phyloP scores from a whole-genome alignment of 1,284 basidiomycete genomes.

The Malassezia sympodialis region DNA sequence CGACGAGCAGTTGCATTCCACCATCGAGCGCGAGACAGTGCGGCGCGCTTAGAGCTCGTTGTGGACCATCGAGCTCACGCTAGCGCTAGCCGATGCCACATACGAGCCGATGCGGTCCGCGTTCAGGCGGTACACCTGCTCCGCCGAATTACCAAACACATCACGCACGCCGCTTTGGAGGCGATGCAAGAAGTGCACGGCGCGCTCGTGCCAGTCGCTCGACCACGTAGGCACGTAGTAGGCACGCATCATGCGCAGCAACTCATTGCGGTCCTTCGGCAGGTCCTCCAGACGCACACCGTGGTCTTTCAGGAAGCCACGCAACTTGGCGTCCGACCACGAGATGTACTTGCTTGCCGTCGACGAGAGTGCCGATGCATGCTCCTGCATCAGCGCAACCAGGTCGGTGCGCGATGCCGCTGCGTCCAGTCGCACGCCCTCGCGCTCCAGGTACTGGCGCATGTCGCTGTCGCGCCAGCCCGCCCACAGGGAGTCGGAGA shows the following conservation, averaged over 20 bases:
- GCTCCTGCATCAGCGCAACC: conserved; percentile 29
- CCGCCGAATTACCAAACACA: conserved; percentile 3
- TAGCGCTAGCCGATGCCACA: conserved; percentile 1
- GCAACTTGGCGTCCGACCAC: conserved; percentile 40
- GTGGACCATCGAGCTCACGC: conserved; percentile 4
- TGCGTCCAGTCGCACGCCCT: conserved; percentile 27
- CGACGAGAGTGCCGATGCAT: conserved; percentile 24
- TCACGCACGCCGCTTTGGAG: conserved; percentile 8
- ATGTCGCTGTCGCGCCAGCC: conserved; percentile 42
- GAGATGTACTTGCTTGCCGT: conserved; percentile 33
- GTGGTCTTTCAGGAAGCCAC: conserved; percentile 30
- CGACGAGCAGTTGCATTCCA: conserved; percentile 23
- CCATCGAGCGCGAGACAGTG: conserved; percentile 10
- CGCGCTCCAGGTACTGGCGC: conserved; percentile 33
- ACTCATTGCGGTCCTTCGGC: conserved; percentile 34
- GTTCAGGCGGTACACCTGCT: conserved; percentile 9
- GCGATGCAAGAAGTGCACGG: not conserved
- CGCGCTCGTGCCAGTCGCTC: not conserved
- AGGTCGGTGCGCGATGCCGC: conserved; percentile 39
- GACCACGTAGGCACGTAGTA: conserved; percentile 26
- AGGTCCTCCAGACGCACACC: conserved; percentile 30
- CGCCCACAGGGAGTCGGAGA: conserved; percentile 26
- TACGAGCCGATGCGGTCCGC: conserved; percentile 12
- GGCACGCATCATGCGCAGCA: conserved; percentile 42
- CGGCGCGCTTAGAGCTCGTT: conserved; percentile 4